Conservation (phyloP, 2,329 filamentous ascomycete species). For the Zymoseptoria pseudotritici region DNA sequence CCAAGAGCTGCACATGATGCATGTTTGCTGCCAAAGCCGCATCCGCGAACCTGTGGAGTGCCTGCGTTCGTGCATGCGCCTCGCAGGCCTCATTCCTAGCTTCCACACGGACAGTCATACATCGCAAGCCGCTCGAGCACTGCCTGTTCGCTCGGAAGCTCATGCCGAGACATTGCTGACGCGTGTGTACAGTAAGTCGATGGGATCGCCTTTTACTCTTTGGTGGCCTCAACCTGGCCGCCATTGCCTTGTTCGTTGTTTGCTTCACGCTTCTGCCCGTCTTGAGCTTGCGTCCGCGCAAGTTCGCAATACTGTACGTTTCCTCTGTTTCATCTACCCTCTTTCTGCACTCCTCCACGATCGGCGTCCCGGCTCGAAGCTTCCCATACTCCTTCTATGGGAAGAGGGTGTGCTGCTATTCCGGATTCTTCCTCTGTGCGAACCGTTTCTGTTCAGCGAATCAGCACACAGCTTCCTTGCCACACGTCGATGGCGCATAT, state of each 20-base stretch:
- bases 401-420: conserved; percentile 19
- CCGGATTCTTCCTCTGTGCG: conserved; percentile 13
- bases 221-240: conserved; percentile 79
- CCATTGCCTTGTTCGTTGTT: conserved; percentile 84
- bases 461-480: conserved; percentile 13
- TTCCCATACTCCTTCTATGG: conserved; percentile 6
- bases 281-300: conserved; percentile 71
- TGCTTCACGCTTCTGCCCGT: conserved; percentile 86
- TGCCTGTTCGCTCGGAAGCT: conserved; percentile 8
- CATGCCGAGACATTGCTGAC: conserved; percentile 30
- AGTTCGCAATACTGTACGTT: conserved; percentile 96
- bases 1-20: conserved; percentile 15
- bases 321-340: conserved; percentile 39
- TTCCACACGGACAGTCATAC: conserved; percentile 8
- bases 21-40: conserved; percentile 10
- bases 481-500: conserved; percentile 20
- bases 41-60: conserved; percentile 20
- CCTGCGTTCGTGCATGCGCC: conserved; percentile 23
- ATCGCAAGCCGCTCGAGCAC: conserved; percentile 1
- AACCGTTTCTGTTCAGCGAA: conserved; percentile 10
- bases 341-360: conserved; percentile 3
- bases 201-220: conserved; percentile 96
- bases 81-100: conserved; percentile 10
- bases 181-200: conserved; percentile 66
- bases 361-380: conserved; percentile 7